Evolutionary conservation across 345 rosid genomes (phyloP).

Genomic region (Combretum micranthum): DNA sequence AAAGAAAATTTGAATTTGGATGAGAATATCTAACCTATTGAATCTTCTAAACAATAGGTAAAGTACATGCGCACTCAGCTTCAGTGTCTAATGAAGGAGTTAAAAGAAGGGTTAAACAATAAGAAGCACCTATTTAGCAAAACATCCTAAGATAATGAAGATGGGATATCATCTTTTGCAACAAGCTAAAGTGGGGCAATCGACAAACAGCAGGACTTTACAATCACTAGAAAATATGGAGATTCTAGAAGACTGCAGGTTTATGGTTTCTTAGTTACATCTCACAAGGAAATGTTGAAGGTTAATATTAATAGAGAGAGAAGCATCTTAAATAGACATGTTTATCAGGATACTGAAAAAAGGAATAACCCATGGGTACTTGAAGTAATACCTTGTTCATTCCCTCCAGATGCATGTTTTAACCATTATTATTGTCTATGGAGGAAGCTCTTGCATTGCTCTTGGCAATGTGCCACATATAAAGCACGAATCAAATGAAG

Average conservation of each 20-base stretch:
- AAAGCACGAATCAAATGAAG: slow-evolving; percentile 45
- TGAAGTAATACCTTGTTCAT: slow-evolving; percentile 46
- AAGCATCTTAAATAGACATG: neutral
- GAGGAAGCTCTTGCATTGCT: slow-evolving; percentile 62
- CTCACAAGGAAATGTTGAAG: slow-evolving; percentile 11
- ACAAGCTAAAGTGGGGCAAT: slow-evolving; percentile 77
- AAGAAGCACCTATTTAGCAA: slow-evolving; percentile 70
- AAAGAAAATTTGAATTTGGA: slow-evolving; percentile 9
- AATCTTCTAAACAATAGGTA: slow-evolving; percentile 82
- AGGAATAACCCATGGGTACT: slow-evolving; percentile 1
- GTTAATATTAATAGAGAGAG: neutral
- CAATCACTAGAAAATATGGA: slow-evolving; percentile 73
- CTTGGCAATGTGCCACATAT: slow-evolving; percentile 49
- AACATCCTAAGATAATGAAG: slow-evolving; percentile 72
- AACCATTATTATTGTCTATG: slow-evolving; percentile 52
- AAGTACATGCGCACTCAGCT: slow-evolving; percentile 74
- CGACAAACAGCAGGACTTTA: slow-evolving; percentile 74
- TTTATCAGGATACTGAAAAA: neutral
- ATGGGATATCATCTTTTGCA: slow-evolving; percentile 54
- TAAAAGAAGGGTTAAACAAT: slow-evolving; percentile 64
- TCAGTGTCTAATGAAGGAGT: slow-evolving; percentile 51
- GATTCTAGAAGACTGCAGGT: slow-evolving; percentile 75
- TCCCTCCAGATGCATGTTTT: slow-evolving; percentile 76
- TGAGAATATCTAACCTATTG: slow-evolving; percentile 53
- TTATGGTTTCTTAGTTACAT: slow-evolving; percentile 68